Percentiles rank a stretch among this genome's conserved stretches.
These are phyloP conservation scores for Ormosia semicastrata DNA, from an alignment of 306 rosid species.

Conservation along the genomic window DNA sequence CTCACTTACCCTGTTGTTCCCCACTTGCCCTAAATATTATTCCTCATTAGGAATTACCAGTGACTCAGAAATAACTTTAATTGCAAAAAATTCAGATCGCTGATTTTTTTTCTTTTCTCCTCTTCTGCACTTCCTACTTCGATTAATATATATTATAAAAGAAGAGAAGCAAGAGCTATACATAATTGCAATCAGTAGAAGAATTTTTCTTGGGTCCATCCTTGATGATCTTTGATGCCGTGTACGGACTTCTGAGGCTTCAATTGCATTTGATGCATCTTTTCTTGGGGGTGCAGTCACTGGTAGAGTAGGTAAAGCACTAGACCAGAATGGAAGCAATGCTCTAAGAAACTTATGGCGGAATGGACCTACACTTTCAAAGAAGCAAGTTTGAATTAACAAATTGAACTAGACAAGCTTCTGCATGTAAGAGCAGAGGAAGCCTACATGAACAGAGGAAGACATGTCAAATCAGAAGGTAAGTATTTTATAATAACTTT, in stretches of 20 bases:
- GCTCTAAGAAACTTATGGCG: constrained; percentile 90
- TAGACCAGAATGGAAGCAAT: constrained; percentile 94
- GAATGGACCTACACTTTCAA: constrained; percentile 72
- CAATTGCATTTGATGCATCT: constrained; percentile 60
- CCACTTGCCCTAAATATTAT: not conserved
- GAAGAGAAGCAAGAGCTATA: constrained; percentile 34
- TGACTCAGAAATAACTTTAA: not conserved
- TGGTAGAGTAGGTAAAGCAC: constrained; percentile 89
- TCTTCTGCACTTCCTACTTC: constrained; percentile 12
- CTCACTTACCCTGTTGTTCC: not conserved
- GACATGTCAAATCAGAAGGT: not conserved
- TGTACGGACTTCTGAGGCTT: constrained; percentile 71
- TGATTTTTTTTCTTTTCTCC: not conserved
- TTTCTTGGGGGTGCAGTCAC: constrained; percentile 84
- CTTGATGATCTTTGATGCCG: constrained; percentile 85
- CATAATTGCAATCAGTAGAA: constrained; percentile 93
- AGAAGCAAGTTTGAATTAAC: constrained; percentile 12
- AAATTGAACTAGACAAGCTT: constrained; percentile 25
- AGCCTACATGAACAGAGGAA: not conserved
- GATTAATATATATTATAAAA: constrained; percentile 11
- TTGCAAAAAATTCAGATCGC: constrained; percentile 5
- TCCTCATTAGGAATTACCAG: not conserved
- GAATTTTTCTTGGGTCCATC: constrained; percentile 97
- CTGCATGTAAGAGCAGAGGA: constrained; percentile 17
- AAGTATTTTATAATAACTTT: not conserved